These are phyloP conservation scores for Hibiscus mutabilis DNA, from an alignment of 345 rosid species.

Conservation along the genomic window DNA sequence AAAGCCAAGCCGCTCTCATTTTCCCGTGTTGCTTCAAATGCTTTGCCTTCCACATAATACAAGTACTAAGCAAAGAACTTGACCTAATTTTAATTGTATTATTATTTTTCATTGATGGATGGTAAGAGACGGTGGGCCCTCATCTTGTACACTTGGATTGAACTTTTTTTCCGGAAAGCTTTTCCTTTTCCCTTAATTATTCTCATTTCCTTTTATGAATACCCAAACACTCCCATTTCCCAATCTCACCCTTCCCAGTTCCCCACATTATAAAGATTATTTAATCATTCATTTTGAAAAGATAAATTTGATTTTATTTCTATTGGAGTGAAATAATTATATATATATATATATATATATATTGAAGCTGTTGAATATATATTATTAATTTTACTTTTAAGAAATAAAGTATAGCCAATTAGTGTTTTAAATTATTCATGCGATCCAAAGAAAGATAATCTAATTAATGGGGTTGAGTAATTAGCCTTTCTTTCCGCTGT, in stretches of 20 bases:
- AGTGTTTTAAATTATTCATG: conserved; percentile 10
- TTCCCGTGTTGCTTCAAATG: too few species aligned
- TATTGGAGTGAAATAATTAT: neutral
- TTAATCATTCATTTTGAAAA: neutral
- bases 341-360: too few species aligned
- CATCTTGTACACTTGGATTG: conserved; percentile 89
- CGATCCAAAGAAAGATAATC: neutral
- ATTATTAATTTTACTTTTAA: neutral
- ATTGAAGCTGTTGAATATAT: too few species aligned
- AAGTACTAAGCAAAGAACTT: too few species aligned
- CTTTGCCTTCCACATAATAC: too few species aligned
- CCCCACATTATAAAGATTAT: neutral
- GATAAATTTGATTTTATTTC: too few species aligned
- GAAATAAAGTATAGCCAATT: neutral
- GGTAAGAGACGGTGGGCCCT: conserved; percentile 26
- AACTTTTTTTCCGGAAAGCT: conserved; percentile 77
- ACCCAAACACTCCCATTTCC: conserved; percentile 12
- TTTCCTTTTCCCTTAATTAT: conserved; percentile 68
- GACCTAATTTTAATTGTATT: too few species aligned
- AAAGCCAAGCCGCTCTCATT: too few species aligned
- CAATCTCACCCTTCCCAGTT: neutral
- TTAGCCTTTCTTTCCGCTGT: conserved; percentile 23
- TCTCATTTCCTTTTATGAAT: conserved; percentile 60
- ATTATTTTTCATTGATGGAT: conserved; percentile 26
- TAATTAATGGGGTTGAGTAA: conserved; percentile 32